Conservation (phyloP, 2,329 filamentous ascomycete species). For the Cladosporium sp. region DNA sequence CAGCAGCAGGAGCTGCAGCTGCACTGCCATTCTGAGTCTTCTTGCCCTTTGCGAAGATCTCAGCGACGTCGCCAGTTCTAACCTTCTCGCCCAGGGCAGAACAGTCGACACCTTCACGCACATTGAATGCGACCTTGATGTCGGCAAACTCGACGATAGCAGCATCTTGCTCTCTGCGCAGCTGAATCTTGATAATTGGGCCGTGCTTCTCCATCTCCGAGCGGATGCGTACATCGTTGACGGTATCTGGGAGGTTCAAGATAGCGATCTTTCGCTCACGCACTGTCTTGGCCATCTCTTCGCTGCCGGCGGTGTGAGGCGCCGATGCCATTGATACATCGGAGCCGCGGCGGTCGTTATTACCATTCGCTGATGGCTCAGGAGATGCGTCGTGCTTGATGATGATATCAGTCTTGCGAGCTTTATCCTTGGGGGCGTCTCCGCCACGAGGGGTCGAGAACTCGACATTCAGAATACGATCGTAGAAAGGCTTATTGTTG, state of each 20-base stretch:
- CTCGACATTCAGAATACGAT: slow-evolving; percentile 38
- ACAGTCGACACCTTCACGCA: slow-evolving; percentile 51
- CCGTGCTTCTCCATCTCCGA: slow-evolving; percentile 71
- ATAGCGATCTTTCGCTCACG: slow-evolving; percentile 72
- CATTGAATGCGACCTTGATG: slow-evolving; percentile 69
- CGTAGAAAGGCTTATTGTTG: slow-evolving; percentile 37
- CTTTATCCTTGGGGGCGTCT: slow-evolving; percentile 33
- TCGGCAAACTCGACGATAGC: slow-evolving; percentile 82
- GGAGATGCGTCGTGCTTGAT: slow-evolving; percentile 33
- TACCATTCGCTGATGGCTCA: slow-evolving; percentile 26
- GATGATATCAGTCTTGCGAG: slow-evolving; percentile 34
- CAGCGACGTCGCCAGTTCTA: slow-evolving; percentile 52
- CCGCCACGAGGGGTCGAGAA: slow-evolving; percentile 33
- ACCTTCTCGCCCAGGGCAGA: slow-evolving; percentile 42
- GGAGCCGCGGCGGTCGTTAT: slow-evolving; percentile 28
- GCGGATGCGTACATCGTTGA: slow-evolving; percentile 82
- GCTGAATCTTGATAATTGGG: slow-evolving; percentile 69
- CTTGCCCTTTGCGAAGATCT: slow-evolving; percentile 49
- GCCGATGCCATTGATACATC: slow-evolving; percentile 32
- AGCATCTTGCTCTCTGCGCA: slow-evolving; percentile 79
- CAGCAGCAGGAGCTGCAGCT: slow-evolving; percentile 30
- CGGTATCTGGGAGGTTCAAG: slow-evolving; percentile 84
- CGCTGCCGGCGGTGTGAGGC: slow-evolving; percentile 20
- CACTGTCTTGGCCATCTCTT: slow-evolving; percentile 32
- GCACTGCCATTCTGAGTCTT: slow-evolving; percentile 41